These are phyloP conservation scores for Didymella pomorum DNA, from an alignment of 2,329 filamentous ascomycete genomes.

Conservation along the genomic window DNA sequence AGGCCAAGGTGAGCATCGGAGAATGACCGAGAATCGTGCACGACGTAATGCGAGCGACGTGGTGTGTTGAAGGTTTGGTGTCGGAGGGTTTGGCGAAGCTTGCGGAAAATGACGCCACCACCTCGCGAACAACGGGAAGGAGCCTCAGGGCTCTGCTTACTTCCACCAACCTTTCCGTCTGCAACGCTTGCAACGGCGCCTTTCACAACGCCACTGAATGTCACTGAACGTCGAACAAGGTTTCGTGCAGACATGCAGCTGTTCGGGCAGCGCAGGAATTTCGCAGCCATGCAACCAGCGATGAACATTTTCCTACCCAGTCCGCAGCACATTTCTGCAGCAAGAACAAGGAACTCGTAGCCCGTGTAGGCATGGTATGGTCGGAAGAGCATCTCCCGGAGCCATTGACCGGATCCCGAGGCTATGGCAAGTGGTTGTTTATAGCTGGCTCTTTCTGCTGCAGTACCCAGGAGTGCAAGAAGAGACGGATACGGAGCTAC, in stretches of 20 bases:
- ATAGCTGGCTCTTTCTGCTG: not conserved
- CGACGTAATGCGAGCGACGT: conserved; percentile 2
- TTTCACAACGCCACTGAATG: not conserved
- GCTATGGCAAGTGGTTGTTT: not conserved
- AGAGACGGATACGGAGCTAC: not conserved
- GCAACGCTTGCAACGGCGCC: not conserved
- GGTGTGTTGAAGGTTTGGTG: not conserved
- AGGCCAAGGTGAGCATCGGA: conserved; percentile 14
- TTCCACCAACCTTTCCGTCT: conserved; percentile 5
- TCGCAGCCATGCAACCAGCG: not conserved
- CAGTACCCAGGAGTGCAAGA: not conserved
- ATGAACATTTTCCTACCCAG: not conserved
- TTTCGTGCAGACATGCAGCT: not conserved
- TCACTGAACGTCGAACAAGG: not conserved
- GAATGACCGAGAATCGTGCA: conserved; percentile 9
- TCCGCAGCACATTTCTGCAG: not conserved
- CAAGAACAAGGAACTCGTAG: not conserved
- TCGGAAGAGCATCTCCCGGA: not conserved
- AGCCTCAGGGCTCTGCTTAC: conserved; percentile 12
- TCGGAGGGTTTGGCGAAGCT: conserved; percentile 16
- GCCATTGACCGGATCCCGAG: not conserved
- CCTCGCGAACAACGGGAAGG: conserved; percentile 11
- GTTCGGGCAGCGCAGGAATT: not conserved
- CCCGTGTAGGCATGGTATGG: no score
- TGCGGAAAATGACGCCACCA: conserved; percentile 7